Base-by-base conservation (phyloP, 2,329 filamentous ascomycete genomes). In the Truncatella angustata region DNA sequence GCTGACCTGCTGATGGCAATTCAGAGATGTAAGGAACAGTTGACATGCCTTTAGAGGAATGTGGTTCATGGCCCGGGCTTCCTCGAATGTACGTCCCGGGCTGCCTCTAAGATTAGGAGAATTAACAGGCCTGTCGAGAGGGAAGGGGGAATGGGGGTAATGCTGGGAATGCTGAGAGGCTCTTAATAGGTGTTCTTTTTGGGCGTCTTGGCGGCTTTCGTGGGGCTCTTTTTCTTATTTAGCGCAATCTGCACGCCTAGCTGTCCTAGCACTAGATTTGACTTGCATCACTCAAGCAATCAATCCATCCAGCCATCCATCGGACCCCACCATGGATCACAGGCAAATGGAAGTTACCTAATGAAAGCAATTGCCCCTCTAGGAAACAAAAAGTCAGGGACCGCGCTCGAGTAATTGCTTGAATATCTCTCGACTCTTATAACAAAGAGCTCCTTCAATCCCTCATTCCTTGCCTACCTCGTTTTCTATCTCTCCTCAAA, bases 351-450 rank as follows among this genome's bases (percentile, higher is more conserved):
- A 28, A 20, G 20, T 46, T 46, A 16, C 32, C 43, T 46, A 46
- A 46, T 35, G 23, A 46, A 46, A 28, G 20, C 43, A 32, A 46
- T 46, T 46, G 43, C 43, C 43, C 43, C 43, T 46, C 43, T 46
- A 35, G 43, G 43, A 46, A 46, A 28, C 43, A 32, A 46, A 46
- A 12, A 44, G 40, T 26, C 23, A 44, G 28, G 21, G 23, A n/a
- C 20, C 12, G 10, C n/a, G n/a, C 14, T n/a, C 12, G 24, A 24
- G 40, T 28, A 44, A 21, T 26, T 24, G 12, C 21, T n/a, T n/a
- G n/a, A n/a, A 23, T 28, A 44, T 44, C 40, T 24, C 21, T 44
- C 40, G 40, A 44, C 32, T n/a, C 26, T 46, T 35, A 5, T 20
- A 35, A 46, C 43, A 46, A 46, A 34, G 26, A 32, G 30, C 43